These are phyloP conservation scores for Stachybotrys chartarum DNA, from an alignment of 2,329 filamentous ascomycete species.

Conservation along the genomic window DNA sequence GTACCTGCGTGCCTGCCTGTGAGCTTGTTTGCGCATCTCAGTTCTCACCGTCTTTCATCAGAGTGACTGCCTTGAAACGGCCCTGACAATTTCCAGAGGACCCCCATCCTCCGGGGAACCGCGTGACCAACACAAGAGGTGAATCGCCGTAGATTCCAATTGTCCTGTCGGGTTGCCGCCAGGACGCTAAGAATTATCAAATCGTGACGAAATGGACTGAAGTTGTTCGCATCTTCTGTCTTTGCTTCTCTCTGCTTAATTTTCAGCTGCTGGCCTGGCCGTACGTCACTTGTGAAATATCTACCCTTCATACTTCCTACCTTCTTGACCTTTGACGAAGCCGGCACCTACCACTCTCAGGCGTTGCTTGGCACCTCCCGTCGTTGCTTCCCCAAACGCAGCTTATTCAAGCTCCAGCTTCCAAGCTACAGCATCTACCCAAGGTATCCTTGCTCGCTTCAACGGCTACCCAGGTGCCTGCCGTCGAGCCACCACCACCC, in stretches of 20 bases:
- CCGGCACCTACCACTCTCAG: too few relatives aligned
- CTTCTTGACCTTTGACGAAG: too few relatives aligned
- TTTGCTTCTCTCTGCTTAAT: neutral
- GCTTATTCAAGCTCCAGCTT: neutral
- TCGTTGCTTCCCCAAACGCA: neutral
- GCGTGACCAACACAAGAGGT: neutral
- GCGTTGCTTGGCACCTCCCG: too few relatives aligned
- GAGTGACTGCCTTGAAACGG: neutral
- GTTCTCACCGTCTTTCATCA: neutral
- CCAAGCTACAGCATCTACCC: too few relatives aligned
- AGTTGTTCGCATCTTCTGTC: neutral
- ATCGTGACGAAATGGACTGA: neutral
- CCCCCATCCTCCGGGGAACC: neutral
- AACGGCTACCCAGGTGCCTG: neutral
- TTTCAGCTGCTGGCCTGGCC: neutral
- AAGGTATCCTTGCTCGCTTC: neutral
- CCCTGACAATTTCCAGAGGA: neutral
- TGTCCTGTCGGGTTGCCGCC: neutral
- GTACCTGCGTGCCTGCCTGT: too few relatives aligned
- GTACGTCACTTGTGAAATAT: neutral
- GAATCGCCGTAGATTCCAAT: neutral
- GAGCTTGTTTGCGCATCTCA: neutral
- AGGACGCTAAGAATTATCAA: neutral
- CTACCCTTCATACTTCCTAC: neutral
- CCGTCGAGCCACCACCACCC: neutral